Conservation (phyloP, 495 filamentous ascomycete species). For the Aspergillus incahuasiensis region DNA sequence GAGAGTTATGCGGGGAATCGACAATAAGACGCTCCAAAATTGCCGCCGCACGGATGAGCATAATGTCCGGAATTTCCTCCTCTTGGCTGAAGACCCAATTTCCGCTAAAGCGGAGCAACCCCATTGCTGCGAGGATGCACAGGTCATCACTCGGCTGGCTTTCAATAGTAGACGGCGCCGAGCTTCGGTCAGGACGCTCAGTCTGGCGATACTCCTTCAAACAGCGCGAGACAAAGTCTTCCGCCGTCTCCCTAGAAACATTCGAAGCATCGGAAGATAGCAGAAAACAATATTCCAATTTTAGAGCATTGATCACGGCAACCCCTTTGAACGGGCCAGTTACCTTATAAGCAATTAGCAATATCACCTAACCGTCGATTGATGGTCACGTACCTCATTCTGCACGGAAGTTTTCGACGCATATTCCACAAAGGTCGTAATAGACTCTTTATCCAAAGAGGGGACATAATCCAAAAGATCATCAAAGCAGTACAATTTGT, state of each 20-base stretch:
- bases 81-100: constrained; percentile 17
- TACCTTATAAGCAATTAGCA: constrained; percentile 15
- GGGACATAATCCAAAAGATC: constrained; percentile 47
- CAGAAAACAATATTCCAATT: constrained; percentile 52
- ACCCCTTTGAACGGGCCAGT: constrained; percentile 23
- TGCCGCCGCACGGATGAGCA: constrained; percentile 47
- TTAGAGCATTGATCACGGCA: constrained; percentile 49
- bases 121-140: constrained; percentile 53
- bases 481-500: constrained; percentile 51
- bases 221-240: constrained; percentile 44
- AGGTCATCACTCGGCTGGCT: constrained; percentile 56
- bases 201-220: constrained; percentile 40
- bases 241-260: constrained; percentile 28
- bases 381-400: constrained; percentile 28
- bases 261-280: constrained; percentile 38
- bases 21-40: constrained; percentile 47
- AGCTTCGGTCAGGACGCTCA: constrained; percentile 16
- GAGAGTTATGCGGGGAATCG: constrained; percentile 55
- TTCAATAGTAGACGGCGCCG: constrained; percentile 40
- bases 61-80: constrained; percentile 26
- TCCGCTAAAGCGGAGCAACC: constrained; percentile 40
- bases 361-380: background rate
- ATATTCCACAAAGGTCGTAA: constrained; percentile 39
- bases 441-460: constrained; percentile 30
- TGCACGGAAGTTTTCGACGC: constrained; percentile 19